Percentiles rank a stretch among this genome's conserved stretches.
Conservation (phyloP, 192 early-diverging fungal species). For the Podila clonocystis region DNA sequence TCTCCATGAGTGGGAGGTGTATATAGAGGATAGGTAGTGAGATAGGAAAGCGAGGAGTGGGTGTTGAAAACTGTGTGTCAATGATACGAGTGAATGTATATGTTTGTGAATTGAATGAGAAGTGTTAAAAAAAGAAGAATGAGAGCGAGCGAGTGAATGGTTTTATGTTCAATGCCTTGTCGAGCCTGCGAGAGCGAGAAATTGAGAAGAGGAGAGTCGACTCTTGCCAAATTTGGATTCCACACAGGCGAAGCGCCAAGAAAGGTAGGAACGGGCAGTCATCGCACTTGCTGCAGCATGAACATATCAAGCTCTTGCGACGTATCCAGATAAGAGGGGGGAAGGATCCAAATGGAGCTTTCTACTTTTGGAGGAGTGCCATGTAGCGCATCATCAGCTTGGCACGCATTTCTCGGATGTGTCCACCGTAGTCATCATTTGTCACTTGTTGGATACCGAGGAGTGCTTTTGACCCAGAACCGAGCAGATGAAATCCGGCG, state of each 20-base stretch:
- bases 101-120: not conserved
- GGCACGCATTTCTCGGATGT: not conserved
- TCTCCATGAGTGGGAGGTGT: conserved; percentile 18
- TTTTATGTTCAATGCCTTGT: no score
- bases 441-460: no score
- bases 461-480: no score
- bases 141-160: not conserved
- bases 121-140: not conserved
- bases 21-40: not conserved
- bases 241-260: no score
- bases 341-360: not conserved
- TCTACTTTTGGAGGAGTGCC: not conserved
- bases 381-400: not conserved
- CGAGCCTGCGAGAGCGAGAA: no score
- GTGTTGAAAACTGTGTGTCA: conserved; percentile 7
- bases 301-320: no score
- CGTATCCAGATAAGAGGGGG: no score
- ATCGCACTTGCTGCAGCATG: no score
- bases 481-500: no score
- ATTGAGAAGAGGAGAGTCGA: no score
- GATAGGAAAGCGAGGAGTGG: not conserved
- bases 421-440: not conserved
- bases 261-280: no score
- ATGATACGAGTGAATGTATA: not conserved
- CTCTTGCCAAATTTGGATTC: no score